These are phyloP conservation scores for Ceratocystis eucalypticola DNA, from an alignment of 2,329 filamentous ascomycete species.

Conservation along the genomic window DNA sequence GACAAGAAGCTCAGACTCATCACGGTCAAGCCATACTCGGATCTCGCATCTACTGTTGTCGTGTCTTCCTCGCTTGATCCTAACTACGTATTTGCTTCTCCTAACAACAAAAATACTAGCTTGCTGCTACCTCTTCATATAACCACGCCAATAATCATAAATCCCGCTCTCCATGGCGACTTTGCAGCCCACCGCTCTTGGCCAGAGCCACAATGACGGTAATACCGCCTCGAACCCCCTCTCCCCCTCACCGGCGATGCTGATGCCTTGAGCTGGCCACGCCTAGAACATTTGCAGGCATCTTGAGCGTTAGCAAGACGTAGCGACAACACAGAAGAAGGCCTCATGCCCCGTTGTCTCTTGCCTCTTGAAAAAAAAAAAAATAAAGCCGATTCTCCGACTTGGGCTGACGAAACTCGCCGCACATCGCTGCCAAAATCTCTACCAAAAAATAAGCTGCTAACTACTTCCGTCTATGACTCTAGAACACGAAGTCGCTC, in stretches of 20 bases:
- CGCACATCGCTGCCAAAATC: background rate
- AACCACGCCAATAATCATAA: background rate
- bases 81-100: background rate
- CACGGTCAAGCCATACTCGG: background rate
- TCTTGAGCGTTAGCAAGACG: background rate
- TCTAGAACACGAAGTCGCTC: constrained; percentile 11
- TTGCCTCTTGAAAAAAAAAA: background rate
- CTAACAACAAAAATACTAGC: background rate
- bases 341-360: background rate
- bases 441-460: constrained; percentile 7
- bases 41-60: background rate
- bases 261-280: background rate
- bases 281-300: background rate
- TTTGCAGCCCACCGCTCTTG: background rate
- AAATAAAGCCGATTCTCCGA: background rate
- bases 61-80: background rate
- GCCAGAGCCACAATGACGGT: constrained; percentile 6
- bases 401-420: background rate
- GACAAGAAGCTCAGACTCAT: background rate
- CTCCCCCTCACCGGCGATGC: background rate
- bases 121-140: background rate
- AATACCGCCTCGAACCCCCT: background rate
- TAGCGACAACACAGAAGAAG: too few relatives aligned
- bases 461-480: constrained; percentile 3
- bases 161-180: background rate